Evolutionary conservation across 2,329 filamentous ascomycete species (phyloP).

Genomic region (Rachicladosporium sp.): DNA sequence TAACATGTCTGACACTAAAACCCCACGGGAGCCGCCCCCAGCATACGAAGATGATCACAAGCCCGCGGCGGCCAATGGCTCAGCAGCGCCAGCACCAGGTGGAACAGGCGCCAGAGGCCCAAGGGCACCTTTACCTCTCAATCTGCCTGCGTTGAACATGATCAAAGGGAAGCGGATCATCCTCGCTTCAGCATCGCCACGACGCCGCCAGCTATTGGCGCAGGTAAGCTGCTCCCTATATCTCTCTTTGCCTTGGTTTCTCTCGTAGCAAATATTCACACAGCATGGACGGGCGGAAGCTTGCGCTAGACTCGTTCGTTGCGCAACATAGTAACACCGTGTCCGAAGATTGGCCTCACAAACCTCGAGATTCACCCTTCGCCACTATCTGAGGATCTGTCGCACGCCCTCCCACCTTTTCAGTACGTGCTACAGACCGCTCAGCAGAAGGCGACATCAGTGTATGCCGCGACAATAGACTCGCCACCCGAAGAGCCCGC

Average conservation of each 20-base stretch:
- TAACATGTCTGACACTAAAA: conserved; percentile 21
- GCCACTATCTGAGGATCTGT: conserved; percentile 69
- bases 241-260: too few relatives aligned
- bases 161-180: conserved; percentile 72
- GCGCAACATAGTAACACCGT: background rate
- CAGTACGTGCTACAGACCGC: conserved; percentile 89
- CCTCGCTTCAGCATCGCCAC: conserved; percentile 78
- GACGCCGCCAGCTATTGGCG: conserved; percentile 67
- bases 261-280: too few relatives aligned
- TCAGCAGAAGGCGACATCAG: conserved; percentile 65
- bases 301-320: too few relatives aligned
- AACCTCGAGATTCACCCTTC: conserved; percentile 79
- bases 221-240: conserved; percentile 37
- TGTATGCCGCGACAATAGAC: conserved; percentile 50
- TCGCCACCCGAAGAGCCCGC: conserved; percentile 55
- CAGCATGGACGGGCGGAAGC: too few relatives aligned
- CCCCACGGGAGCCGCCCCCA: conserved; percentile 31
- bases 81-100: conserved; percentile 12
- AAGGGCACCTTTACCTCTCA: conserved; percentile 52
- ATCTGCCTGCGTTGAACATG: conserved; percentile 65
- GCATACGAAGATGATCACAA: conserved; percentile 26
- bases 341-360: conserved; percentile 56
- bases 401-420: conserved; percentile 66
- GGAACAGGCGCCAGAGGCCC: conserved; percentile 13
- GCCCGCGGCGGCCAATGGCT: conserved; percentile 4